phyloP scores from a whole-genome alignment of 83 land plant species.

The Diphasiastrum complanatum region DNA sequence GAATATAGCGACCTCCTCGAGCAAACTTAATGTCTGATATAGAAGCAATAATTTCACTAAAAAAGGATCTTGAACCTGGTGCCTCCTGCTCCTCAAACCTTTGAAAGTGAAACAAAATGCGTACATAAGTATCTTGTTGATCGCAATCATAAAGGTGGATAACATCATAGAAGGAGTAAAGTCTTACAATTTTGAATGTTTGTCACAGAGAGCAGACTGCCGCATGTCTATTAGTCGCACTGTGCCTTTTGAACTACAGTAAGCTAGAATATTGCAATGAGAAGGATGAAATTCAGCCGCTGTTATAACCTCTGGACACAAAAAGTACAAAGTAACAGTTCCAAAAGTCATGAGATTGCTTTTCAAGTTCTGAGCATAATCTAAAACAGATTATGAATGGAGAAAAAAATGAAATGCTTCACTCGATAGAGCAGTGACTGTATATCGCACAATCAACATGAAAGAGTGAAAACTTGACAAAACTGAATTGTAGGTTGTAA shows the following conservation, averaged over 20 bases:
- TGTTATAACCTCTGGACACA: slow-evolving; percentile 94
- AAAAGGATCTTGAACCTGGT: slow-evolving; percentile 32
- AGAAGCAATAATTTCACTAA: slow-evolving; percentile 35
- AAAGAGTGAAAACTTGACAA: no score
- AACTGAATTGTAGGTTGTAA: no score
- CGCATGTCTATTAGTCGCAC: slow-evolving; percentile 81
- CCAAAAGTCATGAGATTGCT: no score
- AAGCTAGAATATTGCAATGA: slow-evolving; percentile 77
- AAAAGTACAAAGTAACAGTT: no score
- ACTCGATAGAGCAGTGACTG: no score
- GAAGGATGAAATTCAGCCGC: slow-evolving; percentile 85
- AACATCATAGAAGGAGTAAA: neutral
- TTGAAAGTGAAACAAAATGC: no score
- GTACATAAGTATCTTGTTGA: no score
- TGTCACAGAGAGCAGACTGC: slow-evolving; percentile 71
- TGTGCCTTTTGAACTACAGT: slow-evolving; percentile 89
- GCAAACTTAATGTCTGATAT: slow-evolving; percentile 36
- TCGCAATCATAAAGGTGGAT: no score
- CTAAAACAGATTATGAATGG: no score
- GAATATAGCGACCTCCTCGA: slow-evolving; percentile 37
- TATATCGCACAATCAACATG: no score
- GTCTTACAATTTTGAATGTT: slow-evolving; percentile 77
- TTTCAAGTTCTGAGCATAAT: no score
- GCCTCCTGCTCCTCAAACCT: slow-evolving; percentile 38
- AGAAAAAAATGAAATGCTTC: no score